Conservation (phyloP, 2,329 filamentous ascomycete species). For the Fulvia fulva region DNA sequence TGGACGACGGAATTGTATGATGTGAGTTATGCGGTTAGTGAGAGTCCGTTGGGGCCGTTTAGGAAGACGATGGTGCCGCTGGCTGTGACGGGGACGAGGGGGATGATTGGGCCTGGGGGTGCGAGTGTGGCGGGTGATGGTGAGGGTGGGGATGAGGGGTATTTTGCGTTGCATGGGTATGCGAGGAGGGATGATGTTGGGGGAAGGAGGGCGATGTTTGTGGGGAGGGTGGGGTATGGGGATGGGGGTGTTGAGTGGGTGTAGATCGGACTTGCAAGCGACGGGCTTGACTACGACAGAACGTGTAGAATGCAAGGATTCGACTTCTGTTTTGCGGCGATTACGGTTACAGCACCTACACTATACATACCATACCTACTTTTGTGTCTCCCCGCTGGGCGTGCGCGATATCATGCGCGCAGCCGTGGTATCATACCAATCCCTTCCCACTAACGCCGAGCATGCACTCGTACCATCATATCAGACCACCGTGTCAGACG, state of each 20-base stretch:
- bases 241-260: conserved; percentile 1
- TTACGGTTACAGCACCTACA: background rate
- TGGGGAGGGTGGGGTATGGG: conserved; percentile 6
- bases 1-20: conserved; percentile 20
- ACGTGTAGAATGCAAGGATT: too few relatives aligned
- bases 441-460: background rate
- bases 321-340: background rate
- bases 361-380: conserved; percentile 1
- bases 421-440: background rate
- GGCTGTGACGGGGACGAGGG: conserved; percentile 26
- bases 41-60: conserved; percentile 12
- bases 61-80: conserved; percentile 9
- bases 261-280: too few relatives aligned
- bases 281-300: too few relatives aligned
- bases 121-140: conserved; percentile 10
- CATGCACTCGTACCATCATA: background rate
- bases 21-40: conserved; percentile 10
- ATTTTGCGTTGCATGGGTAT: conserved; percentile 17
- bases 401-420: background rate
- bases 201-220: conserved; percentile 11
- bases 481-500: background rate
- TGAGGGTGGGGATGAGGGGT: conserved; percentile 11
- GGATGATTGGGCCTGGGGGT: conserved; percentile 16
- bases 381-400: background rate
- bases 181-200: conserved; percentile 7